Conservation (phyloP, 768 basidiomycete genomes). For the Myochromella boudieri region DNA sequence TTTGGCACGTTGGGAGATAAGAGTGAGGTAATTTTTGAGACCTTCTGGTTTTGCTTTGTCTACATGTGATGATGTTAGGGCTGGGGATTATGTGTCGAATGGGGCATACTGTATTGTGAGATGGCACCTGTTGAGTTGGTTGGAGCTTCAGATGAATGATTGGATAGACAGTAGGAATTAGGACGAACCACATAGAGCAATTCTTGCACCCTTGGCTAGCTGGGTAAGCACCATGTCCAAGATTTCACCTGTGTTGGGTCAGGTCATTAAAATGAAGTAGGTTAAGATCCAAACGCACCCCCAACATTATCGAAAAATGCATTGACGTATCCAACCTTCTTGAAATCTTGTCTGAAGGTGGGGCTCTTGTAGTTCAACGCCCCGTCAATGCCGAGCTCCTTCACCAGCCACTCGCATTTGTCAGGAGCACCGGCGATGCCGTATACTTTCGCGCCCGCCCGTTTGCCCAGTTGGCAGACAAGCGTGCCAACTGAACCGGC, state of each 20-base stretch:
- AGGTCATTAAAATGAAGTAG: no score
- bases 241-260: slow-evolving; percentile 75
- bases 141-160: slow-evolving; percentile 1
- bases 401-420: slow-evolving; percentile 85
- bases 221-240: slow-evolving; percentile 75
- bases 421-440: slow-evolving; percentile 84
- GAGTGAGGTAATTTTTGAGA: slow-evolving; percentile 60
- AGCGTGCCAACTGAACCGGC: slow-evolving; percentile 89
- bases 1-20: slow-evolving; percentile 77
- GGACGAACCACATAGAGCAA: slow-evolving; percentile 80
- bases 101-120: slow-evolving; percentile 69
- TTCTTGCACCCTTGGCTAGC: slow-evolving; percentile 74
- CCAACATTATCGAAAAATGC: slow-evolving; percentile 86
- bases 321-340: slow-evolving; percentile 75
- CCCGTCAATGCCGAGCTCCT: slow-evolving; percentile 79
- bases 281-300: slow-evolving; percentile 32
- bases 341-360: slow-evolving; percentile 72
- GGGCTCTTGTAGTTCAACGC: slow-evolving; percentile 87
- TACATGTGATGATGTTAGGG: slow-evolving; percentile 21
- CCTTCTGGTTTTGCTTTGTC: slow-evolving; percentile 63
- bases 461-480: slow-evolving; percentile 82
- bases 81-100: neutral
- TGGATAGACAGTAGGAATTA: slow-evolving; percentile 21
- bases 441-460: slow-evolving; percentile 76
- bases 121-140: slow-evolving; percentile 61